These are phyloP conservation scores for Coemansia sp. DNA, from an alignment of 192 early-diverging fungal genomes.

Conservation along the genomic window DNA sequence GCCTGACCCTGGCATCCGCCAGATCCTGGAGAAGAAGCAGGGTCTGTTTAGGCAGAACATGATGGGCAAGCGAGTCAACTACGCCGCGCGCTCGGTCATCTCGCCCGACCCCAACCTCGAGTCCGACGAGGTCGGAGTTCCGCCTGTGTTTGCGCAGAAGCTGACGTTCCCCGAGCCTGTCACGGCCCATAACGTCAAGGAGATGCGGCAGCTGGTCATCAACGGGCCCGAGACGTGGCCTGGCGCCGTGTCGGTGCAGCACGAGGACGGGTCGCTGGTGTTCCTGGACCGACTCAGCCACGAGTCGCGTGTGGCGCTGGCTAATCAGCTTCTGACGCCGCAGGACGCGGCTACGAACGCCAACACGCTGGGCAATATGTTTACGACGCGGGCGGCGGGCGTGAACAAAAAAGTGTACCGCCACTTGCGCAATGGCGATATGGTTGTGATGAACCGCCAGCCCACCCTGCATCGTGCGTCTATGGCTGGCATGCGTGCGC, in stretches of 20 bases:
- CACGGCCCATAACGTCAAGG: slow-evolving; percentile 92
- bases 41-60: slow-evolving; percentile 99
- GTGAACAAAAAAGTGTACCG: slow-evolving; percentile 97
- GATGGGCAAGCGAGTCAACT: slow-evolving; percentile 99
- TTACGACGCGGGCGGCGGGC: slow-evolving; percentile 65
- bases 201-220: slow-evolving; percentile 88
- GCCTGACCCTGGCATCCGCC: slow-evolving; percentile 89
- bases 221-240: slow-evolving; percentile 97
- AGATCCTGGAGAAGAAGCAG: slow-evolving; percentile 99
- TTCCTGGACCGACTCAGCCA: slow-evolving; percentile 79
- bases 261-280: slow-evolving; percentile 91
- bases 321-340: slow-evolving; percentile 89
- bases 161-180: slow-evolving; percentile 99
- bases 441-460: slow-evolving; percentile 97
- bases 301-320: slow-evolving; percentile 90
- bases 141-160: slow-evolving; percentile 92
- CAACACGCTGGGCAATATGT: slow-evolving; percentile 58
- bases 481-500: slow-evolving; percentile 97
- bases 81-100: slow-evolving; percentile 96
- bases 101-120: slow-evolving; percentile 98
- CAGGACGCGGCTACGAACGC: slow-evolving; percentile 60
- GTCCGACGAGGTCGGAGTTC: slow-evolving; percentile 97
- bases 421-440: slow-evolving; percentile 96
- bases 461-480: slow-evolving; percentile 99
- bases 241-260: slow-evolving; percentile 92